Evolutionary conservation across 1,284 basidiomycete genomes (phyloP).

Genomic region (Fistulinella cinereoalba): DNA sequence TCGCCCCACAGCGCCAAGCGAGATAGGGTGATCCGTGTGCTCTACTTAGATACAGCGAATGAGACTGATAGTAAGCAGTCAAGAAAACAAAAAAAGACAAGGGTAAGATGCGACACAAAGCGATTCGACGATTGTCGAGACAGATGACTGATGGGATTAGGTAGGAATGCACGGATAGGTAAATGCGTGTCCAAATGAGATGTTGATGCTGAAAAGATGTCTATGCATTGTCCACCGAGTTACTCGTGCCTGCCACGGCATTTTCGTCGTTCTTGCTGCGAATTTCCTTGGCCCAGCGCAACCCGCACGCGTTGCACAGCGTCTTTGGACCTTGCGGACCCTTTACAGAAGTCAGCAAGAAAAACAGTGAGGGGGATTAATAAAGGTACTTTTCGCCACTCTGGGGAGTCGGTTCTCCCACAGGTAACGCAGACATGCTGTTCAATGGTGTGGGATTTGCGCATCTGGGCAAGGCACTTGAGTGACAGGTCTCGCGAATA

Average conservation of each 20-base stretch:
- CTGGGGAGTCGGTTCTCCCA: conserved; percentile 77
- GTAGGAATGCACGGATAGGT: no score
- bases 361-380: background rate
- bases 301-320: conserved; percentile 82
- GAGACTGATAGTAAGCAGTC: background rate
- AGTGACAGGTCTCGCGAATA: background rate
- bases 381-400: conserved; percentile 71
- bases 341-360: conserved; percentile 37
- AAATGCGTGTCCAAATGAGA: conserved; percentile 6
- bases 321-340: conserved; percentile 83
- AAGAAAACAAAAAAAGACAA: conserved; percentile 17
- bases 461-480: conserved; percentile 30
- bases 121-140: conserved; percentile 3
- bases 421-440: conserved; percentile 77
- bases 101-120: conserved; percentile 3
- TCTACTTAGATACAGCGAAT: no score
- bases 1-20: no score
- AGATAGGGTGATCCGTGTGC: no score
- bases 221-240: conserved; percentile 17
- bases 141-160: conserved; percentile 3
- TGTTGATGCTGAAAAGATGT: background rate
- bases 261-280: conserved; percentile 43
- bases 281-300: conserved; percentile 77
- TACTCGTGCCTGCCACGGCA: conserved; percentile 17
- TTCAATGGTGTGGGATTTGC: conserved; percentile 52